A percentile compares a stretch with the other conserved stretches of the same genome.
phyloP scores from a whole-genome alignment of 371 early-diverging fungal species.

The Apophysomyces sp. region DNA sequence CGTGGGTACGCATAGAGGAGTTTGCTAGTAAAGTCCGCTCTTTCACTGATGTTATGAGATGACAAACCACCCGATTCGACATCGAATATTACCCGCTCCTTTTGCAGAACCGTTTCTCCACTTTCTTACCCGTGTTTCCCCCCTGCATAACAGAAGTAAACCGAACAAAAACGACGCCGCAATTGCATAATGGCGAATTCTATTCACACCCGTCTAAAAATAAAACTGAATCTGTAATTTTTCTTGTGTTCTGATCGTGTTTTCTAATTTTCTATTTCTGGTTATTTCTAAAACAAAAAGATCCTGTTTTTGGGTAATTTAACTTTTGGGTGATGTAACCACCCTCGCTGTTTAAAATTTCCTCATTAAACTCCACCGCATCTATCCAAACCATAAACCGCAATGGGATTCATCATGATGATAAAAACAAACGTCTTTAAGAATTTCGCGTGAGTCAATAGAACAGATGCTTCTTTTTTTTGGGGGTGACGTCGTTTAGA shows the following conservation, averaged over 20 bases:
- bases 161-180: background rate
- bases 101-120: background rate
- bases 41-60: background rate
- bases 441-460: too few species aligned
- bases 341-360: background rate
- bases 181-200: background rate
- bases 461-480: background rate
- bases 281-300: background rate
- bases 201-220: background rate
- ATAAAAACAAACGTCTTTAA: background rate
- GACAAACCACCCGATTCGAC: background rate
- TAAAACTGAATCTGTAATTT: background rate
- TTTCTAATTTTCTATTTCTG: constrained; percentile 1
- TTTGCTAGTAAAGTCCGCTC: background rate
- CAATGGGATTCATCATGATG: background rate
- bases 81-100: background rate
- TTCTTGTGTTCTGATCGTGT: background rate
- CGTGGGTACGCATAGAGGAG: constrained; percentile 1
- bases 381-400: background rate
- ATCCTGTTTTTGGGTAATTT: background rate
- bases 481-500: background rate
- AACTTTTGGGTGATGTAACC: background rate
- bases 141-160: background rate
- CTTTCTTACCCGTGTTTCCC: too few species aligned
- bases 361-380: too few species aligned